Evolutionary conservation across 2,329 filamentous ascomycete species (phyloP).

Genomic region (Coniella vitis): DNA sequence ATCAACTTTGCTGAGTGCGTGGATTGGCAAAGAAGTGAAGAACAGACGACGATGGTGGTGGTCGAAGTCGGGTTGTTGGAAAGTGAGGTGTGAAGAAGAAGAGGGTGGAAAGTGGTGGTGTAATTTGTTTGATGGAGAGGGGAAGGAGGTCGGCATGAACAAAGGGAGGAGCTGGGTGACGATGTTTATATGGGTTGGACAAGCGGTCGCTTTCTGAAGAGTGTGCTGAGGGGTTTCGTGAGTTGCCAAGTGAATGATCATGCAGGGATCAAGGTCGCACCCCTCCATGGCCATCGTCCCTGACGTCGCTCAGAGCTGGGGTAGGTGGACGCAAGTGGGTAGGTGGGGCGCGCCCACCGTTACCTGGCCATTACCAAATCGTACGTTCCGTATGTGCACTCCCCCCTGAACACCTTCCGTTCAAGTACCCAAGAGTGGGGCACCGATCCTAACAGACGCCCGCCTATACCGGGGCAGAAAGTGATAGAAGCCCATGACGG

Average conservation of each 20-base stretch:
- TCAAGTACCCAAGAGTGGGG: not conserved
- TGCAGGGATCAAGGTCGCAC: not conserved
- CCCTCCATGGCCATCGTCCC: conserved; percentile 7
- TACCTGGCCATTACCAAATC: no score
- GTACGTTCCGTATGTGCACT: not conserved
- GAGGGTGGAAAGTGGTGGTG: not conserved
- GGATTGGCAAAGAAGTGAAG: no score
- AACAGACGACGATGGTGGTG: no score
- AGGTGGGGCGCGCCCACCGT: not conserved
- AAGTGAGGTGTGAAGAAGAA: not conserved
- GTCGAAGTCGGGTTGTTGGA: no score
- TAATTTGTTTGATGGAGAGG: not conserved
- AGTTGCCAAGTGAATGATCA: conserved; percentile 6
- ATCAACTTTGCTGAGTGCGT: no score
- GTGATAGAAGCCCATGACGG: not conserved
- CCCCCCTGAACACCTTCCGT: not conserved
- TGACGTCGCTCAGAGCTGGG: conserved; percentile 13
- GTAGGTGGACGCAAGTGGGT: not conserved
- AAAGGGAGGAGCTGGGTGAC: conserved; percentile 1
- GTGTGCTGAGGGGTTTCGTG: conserved; percentile 12
- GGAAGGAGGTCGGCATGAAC: not conserved
- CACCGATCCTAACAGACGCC: not conserved
- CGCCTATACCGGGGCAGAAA: not conserved
- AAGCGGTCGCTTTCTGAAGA: not conserved
- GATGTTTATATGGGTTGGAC: conserved; percentile 11